A percentile compares a stretch with the other conserved stretches of the same genome.
These are phyloP conservation scores for Tricholomella constricta DNA, from an alignment of 768 basidiomycete species.

Conservation along the genomic window DNA sequence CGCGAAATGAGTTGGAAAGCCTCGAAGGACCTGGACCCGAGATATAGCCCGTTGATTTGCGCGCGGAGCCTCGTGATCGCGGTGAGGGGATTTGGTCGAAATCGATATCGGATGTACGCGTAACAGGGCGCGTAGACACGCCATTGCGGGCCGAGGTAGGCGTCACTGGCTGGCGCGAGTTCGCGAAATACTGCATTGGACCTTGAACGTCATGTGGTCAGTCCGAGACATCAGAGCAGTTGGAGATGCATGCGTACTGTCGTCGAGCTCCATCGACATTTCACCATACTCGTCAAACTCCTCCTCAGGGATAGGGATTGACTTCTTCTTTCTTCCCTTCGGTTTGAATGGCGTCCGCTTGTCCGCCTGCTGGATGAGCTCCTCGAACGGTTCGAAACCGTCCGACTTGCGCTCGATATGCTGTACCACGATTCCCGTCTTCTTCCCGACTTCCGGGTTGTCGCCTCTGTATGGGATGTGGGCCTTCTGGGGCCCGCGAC, in stretches of 20 bases:
- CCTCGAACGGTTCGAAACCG: conserved; percentile 82
- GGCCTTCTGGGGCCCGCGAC: conserved; percentile 61
- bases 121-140: conserved; percentile 47
- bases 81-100: conserved; percentile 70
- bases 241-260: conserved; percentile 47
- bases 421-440: conserved; percentile 70
- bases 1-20: conserved; percentile 36
- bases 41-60: conserved; percentile 30
- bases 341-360: conserved; percentile 61
- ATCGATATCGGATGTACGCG: conserved; percentile 55
- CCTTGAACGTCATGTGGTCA: conserved; percentile 31
- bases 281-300: conserved; percentile 56
- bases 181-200: conserved; percentile 44
- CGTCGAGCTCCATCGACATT: conserved; percentile 76
- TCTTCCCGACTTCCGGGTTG: conserved; percentile 77
- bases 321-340: conserved; percentile 54
- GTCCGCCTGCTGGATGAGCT: conserved; percentile 71
- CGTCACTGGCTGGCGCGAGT: conserved; percentile 41
- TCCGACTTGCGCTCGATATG: conserved; percentile 75
- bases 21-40: conserved; percentile 43
- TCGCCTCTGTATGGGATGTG: conserved; percentile 81
- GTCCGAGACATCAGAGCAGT: conserved; percentile 1
- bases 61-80: conserved; percentile 33
- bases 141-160: conserved; percentile 40
- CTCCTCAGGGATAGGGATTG: conserved; percentile 30